A percentile compares a stretch with the other conserved stretches of the same genome.
Conservation (phyloP, 768 basidiomycete genomes). For the Auricularia sp. region DNA sequence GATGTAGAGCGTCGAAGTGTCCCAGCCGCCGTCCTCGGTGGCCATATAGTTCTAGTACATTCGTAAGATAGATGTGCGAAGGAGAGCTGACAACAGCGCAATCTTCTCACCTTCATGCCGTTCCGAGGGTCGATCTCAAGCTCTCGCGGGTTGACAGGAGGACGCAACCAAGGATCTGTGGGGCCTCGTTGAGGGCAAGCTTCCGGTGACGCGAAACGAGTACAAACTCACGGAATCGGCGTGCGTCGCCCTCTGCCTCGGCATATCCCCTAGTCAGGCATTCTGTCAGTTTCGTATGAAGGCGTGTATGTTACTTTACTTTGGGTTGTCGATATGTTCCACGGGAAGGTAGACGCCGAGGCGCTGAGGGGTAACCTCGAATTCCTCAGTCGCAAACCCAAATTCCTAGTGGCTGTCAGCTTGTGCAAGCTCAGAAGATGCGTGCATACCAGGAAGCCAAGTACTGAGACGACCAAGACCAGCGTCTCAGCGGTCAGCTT, state of each 20-base stretch:
- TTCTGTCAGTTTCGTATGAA: neutral
- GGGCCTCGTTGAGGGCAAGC: neutral
- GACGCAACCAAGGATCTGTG: constrained; percentile 53
- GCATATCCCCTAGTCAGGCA: constrained; percentile 46
- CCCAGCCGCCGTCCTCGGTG: constrained; percentile 56
- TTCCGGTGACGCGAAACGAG: neutral
- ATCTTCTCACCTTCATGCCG: constrained; percentile 58
- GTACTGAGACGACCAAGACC: constrained; percentile 45
- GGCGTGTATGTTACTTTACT: constrained; percentile 24
- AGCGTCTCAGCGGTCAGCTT: constrained; percentile 59
- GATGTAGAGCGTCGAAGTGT: constrained; percentile 62
- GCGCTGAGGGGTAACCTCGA: constrained; percentile 61
- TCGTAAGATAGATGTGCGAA: neutral
- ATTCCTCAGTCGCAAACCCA: constrained; percentile 56
- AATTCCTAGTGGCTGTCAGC: constrained; percentile 35
- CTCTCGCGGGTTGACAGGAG: constrained; percentile 62
- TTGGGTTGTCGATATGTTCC: constrained; percentile 75
- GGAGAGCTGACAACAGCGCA: neutral
- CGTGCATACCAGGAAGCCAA: constrained; percentile 41
- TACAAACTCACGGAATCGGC: constrained; percentile 33
- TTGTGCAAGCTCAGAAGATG: neutral
- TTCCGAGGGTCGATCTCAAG: constrained; percentile 65
- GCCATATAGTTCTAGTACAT: constrained; percentile 63
- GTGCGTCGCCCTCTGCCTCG: constrained; percentile 59
- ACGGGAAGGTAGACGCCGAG: constrained; percentile 71